A percentile compares a stretch with the other conserved stretches of the same genome.
Conservation (phyloP, 2,329 filamentous ascomycete genomes). For the Colletotrichum sansevieriae region DNA sequence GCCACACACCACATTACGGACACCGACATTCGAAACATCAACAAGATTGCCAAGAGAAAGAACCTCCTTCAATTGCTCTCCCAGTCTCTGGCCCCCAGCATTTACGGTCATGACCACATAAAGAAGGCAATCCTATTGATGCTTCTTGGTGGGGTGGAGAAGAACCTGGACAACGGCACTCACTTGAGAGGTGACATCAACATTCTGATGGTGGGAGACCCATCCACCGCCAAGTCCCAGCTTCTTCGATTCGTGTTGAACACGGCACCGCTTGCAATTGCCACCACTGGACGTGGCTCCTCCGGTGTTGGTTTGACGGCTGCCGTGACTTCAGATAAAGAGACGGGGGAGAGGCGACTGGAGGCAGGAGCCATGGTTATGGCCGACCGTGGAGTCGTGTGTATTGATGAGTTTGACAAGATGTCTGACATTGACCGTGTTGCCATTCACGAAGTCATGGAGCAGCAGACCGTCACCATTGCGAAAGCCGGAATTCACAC, state of each 20-base stretch:
- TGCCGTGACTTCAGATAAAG: conserved; percentile 95
- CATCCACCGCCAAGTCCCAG: conserved; percentile 98
- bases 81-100: conserved; percentile 94
- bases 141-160: conserved; percentile 96
- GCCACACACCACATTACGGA: conserved; percentile 94
- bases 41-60: conserved; percentile 95
- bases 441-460: conserved; percentile 99
- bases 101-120: conserved; percentile 96
- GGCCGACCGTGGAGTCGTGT: conserved; percentile 95
- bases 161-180: conserved; percentile 97
- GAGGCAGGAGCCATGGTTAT: conserved; percentile 99
- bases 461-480: conserved; percentile 99
- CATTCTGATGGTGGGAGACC: conserved; percentile 98
- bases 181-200: conserved; percentile 99
- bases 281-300: conserved; percentile 95
- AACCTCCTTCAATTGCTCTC: conserved; percentile 93
- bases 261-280: conserved; percentile 95
- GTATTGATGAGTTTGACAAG: conserved; percentile 99
- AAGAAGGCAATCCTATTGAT: conserved; percentile 98
- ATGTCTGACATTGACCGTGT: conserved; percentile 99
- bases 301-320: conserved; percentile 98
- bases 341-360: conserved; percentile 93
- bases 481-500: conserved; percentile 99
- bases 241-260: conserved; percentile 96
- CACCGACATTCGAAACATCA: conserved; percentile 98